Base-by-base conservation (phyloP, 768 basidiomycete species). In the Boletus tomentosulus region DNA sequence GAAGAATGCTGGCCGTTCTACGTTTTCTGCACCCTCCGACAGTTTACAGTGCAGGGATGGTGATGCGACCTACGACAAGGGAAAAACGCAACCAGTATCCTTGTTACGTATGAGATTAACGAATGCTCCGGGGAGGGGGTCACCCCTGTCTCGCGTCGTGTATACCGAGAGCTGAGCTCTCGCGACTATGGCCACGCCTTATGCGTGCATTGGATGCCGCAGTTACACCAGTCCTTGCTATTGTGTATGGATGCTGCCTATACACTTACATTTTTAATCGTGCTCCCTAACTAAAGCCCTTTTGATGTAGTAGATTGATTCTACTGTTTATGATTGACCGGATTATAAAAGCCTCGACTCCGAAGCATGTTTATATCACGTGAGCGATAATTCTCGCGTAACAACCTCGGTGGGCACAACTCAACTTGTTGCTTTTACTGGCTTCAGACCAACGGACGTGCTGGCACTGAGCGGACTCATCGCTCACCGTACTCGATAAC, bases 301-400 rank as follows among this genome's bases (percentile, higher is more conserved):
- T 41, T 13, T 42, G 19, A 25, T 13, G 37, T 62, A 34, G 65
- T 66, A 58, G 66, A 65, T 66, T 57, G 65, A 66, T 56, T 66
- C 63, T 65, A 65, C 63, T 50, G 53, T 56, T 37, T 19, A 65
- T 57, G 62, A 24, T 51, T 34, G 11, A 13, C 12, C 13, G 4
- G 33, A 31, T 31, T 31, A 7, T 19, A 19, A 19, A 31, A 31
- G 30, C 9, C 30, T 31, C 0, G 28, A 8, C 7, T 30, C 28
- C 7, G 3, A 6, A 27, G 27, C n/a, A 39, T 39, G 38, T 33
- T 27, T 15, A 19, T n/a, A 38, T 60, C 59, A 60, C 59, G 59
- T 60, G 59, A 49, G 31, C 6, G 47, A 51, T 56, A 19, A 33
- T 34, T 28, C 30, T 38, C 43, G 27, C 41, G 46, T 6, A 8